Evolutionary conservation across 176 grass and related monocot species (phyloP).

Genomic region (Alopecurus myosuroides): DNA sequence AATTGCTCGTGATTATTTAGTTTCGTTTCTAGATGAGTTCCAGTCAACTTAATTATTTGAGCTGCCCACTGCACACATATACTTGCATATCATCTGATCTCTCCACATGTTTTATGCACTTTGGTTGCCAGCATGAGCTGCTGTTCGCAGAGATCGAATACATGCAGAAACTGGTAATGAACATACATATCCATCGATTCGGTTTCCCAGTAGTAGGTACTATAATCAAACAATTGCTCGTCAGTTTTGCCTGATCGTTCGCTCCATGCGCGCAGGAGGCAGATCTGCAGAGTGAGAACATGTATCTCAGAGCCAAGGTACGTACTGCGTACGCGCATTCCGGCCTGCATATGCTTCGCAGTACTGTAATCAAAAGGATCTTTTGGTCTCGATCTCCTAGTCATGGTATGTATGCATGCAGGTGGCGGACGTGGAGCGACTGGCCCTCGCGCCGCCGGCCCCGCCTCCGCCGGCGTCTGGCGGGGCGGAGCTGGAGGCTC

Average conservation of each 20-base stretch:
- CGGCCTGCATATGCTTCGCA: neutral
- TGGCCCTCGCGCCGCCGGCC: neutral
- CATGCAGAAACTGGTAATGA: slow-evolving; percentile 1
- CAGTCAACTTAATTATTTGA: neutral
- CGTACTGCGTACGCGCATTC: neutral
- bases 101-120: neutral
- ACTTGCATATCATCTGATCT: neutral
- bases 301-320: slow-evolving; percentile 16
- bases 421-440: neutral
- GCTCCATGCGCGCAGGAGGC: neutral
- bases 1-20: neutral
- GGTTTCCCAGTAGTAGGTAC: neutral
- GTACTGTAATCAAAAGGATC: neutral
- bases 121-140: neutral
- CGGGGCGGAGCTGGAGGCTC: slow-evolving; percentile 1
- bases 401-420: neutral
- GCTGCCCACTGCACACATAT: neutral
- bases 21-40: neutral
- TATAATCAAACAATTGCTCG: neutral
- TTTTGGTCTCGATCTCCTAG: neutral
- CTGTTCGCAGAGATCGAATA: slow-evolving; percentile 1
- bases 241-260: neutral
- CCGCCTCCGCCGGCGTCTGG: neutral
- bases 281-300: slow-evolving; percentile 2
- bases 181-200: neutral